Evolutionary conservation across 805 yeast genomes (phyloP).

Genomic region (Lachancea dasiensis): DNA sequence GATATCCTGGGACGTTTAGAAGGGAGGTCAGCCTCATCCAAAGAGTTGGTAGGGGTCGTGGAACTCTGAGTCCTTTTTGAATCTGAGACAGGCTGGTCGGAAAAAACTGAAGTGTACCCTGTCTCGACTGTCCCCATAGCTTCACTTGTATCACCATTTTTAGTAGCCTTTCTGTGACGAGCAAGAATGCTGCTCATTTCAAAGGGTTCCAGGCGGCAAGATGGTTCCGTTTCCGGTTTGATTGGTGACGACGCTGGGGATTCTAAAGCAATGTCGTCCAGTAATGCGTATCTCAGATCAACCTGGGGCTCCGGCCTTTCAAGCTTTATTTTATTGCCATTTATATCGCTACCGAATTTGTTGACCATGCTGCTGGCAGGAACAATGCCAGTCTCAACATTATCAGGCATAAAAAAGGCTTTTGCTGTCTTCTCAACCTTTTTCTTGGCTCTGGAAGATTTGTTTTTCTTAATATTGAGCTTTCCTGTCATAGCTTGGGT

Average conservation of each 20-base stretch:
- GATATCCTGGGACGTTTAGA: background rate
- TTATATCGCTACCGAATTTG: conserved; percentile 15
- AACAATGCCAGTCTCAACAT: conserved; percentile 59
- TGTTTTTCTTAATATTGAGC: conserved; percentile 15
- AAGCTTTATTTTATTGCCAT: conserved; percentile 5
- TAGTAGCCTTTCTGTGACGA: background rate
- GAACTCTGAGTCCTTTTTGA: conserved; percentile 3
- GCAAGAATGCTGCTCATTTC: conserved; percentile 1
- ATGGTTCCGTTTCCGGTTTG: conserved; percentile 6
- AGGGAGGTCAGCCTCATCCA: conserved; percentile 4
- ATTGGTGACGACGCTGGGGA: conserved; percentile 12
- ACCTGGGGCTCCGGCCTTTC: conserved; percentile 1
- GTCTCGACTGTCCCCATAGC: conserved; percentile 1
- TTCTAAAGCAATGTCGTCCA: conserved; percentile 12
- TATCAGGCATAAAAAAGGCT: conserved; percentile 69
- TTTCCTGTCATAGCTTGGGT: conserved; percentile 54
- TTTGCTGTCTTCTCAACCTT: too few relatives aligned
- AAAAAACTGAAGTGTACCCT: conserved; percentile 1
- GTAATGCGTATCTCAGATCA: conserved; percentile 5
- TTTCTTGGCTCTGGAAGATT: conserved; percentile 20
- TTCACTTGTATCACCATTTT: too few relatives aligned
- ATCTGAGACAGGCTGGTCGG: conserved; percentile 3
- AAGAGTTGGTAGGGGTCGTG: conserved; percentile 2
- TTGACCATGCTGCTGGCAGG: conserved; percentile 45
- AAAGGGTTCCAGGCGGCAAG: background rate